These are phyloP conservation scores for Aegilops longissima DNA, from an alignment of 176 grass and related monocot species.

Conservation along the genomic window DNA sequence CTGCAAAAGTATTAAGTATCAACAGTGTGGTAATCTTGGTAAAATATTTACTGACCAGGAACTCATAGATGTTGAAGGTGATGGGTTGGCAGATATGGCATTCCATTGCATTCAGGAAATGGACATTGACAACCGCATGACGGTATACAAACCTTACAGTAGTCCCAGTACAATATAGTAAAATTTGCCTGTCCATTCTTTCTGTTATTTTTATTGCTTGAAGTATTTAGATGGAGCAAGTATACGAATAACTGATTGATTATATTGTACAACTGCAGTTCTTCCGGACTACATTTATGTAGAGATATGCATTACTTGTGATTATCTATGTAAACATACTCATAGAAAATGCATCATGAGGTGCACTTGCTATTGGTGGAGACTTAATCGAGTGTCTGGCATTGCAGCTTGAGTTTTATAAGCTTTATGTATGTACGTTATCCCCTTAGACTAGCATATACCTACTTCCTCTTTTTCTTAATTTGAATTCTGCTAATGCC, in stretches of 20 bases:
- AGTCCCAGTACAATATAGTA: neutral
- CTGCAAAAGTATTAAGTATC: neutral
- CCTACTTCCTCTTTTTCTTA: neutral
- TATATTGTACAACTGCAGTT: slow-evolving; percentile 12
- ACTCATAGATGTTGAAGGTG: slow-evolving; percentile 97
- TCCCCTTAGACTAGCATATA: neutral
- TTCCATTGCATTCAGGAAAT: slow-evolving; percentile 98
- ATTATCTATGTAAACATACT: slow-evolving; percentile 5
- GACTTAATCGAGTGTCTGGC: neutral
- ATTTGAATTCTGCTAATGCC: neutral
- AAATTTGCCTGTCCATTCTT: slow-evolving; percentile 11
- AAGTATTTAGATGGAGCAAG: slow-evolving; percentile 8
- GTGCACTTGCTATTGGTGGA: neutral
- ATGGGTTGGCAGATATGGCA: slow-evolving; percentile 97
- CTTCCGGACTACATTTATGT: neutral
- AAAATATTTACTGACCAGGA: slow-evolving; percentile 49
- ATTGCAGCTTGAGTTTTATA: neutral
- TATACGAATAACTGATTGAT: slow-evolving; percentile 1
- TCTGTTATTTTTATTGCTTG: neutral
- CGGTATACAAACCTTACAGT: slow-evolving; percentile 36
- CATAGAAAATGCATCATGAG: neutral
- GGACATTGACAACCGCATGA: slow-evolving; percentile 98
- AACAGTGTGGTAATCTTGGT: slow-evolving; percentile 1
- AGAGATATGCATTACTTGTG: neutral
- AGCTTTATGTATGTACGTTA: slow-evolving; percentile 2